These are phyloP conservation scores for Trifolium fragiferum DNA, from an alignment of 306 rosid species.

Conservation along the genomic window DNA sequence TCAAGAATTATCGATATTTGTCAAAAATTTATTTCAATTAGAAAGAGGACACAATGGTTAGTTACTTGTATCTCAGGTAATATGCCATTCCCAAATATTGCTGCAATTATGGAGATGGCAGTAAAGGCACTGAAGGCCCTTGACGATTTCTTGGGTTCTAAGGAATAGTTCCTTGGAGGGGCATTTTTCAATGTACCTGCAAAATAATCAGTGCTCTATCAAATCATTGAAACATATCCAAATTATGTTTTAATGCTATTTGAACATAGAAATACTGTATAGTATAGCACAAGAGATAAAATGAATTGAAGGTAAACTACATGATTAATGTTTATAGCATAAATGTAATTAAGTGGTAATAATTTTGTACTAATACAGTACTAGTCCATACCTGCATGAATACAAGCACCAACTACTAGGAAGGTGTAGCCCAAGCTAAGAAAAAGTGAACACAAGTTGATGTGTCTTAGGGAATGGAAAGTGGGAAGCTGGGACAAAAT, in stretches of 20 bases:
- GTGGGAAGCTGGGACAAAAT: conserved; percentile 83
- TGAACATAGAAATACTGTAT: not conserved
- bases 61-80: conserved; percentile 94
- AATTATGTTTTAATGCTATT: not conserved
- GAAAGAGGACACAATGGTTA: conserved; percentile 37
- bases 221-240: not conserved
- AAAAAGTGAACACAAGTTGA: conserved; percentile 75
- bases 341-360: conserved; percentile 9
- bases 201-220: not conserved
- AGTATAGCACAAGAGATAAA: not conserved
- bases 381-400: conserved; percentile 65
- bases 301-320: not conserved
- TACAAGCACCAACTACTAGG: conserved; percentile 75
- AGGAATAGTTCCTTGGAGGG: conserved; percentile 69
- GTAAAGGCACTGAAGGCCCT: conserved; percentile 84
- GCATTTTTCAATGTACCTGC: conserved; percentile 61
- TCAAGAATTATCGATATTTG: not conserved
- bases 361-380: conserved; percentile 3
- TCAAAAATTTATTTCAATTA: conserved; percentile 5
- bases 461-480: conserved; percentile 86
- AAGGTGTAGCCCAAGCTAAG: conserved; percentile 79
- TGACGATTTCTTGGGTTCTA: conserved; percentile 56
- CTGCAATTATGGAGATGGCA: conserved; percentile 85
- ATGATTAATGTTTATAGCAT: not conserved
- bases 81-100: conserved; percentile 93